A percentile compares a stretch with the other conserved stretches of the same genome.
Evolutionary conservation across 345 rosid species (phyloP).

Genomic region (Arabidopsis suecica): DNA sequence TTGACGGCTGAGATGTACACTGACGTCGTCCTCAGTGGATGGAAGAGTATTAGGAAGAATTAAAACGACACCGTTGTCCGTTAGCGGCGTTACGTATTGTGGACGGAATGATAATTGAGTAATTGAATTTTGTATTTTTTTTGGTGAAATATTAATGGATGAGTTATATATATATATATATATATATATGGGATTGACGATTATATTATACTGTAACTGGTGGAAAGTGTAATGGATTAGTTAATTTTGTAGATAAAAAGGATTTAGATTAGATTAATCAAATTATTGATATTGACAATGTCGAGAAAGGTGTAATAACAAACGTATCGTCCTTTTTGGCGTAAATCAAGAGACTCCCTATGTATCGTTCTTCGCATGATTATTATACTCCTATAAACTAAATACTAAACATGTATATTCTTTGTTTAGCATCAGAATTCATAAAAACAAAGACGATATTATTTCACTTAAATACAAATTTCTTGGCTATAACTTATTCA

Average conservation of each 20-base stretch:
- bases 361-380: not conserved
- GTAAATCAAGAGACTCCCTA: conserved; percentile 30
- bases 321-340: conserved; percentile 37
- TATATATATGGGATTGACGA: not conserved
- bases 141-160: conserved; percentile 12
- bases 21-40: conserved; percentile 23
- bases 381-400: not conserved
- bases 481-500: not conserved
- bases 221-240: not conserved
- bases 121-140: not conserved
- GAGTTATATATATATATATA: not conserved
- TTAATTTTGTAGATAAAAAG: not conserved
- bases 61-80: conserved; percentile 43
- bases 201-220: not conserved
- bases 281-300: conserved; percentile 12
- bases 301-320: conserved; percentile 40
- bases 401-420: not conserved
- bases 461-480: too few species aligned
- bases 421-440: not conserved
- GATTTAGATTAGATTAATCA: conserved; percentile 4
- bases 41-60: conserved; percentile 26
- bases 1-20: conserved; percentile 30
- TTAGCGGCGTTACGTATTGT: conserved; percentile 41
- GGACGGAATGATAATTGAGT: conserved; percentile 28
- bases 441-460: not conserved